Base-by-base conservation (phyloP, 202 grass and related monocot species). In the Carex sylvatica region DNA sequence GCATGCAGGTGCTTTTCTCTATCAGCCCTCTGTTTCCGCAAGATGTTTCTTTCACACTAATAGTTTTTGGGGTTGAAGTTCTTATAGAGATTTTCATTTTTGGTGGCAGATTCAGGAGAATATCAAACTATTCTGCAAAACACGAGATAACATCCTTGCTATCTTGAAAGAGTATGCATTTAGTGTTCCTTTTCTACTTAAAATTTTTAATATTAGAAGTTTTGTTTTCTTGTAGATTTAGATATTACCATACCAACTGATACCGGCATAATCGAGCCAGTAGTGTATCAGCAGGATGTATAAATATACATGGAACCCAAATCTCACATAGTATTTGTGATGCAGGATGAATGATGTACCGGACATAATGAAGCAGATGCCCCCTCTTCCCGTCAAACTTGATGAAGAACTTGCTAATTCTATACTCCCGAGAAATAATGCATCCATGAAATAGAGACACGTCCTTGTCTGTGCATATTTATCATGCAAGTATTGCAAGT, bases 341-440 rank as follows among this genome's bases (percentile, higher is more conserved):
- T 95, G 84, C 89, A 99, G 96, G 72, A 92, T 93, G 82, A 95
- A 79, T 60, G 96, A 99, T 87, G 84, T 89, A 38, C 91, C 96
- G 28, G 96, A 99, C 9, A 92, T 96, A 90, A 99, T 99, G 93
- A 99, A 96, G 89, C 96, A 99, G 87, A 99, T 99, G 96, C 96
- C 96, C 3, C 93, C 93, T 4, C 77, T 99, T 81, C 96, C 96
- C 0, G 92, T 90, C 77, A 93, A 96, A 91, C 85, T 99, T 85
- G 93, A 99, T 40, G 96, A 99, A 85, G 96, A 99, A 6, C 93
- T 99, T 0, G 91, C 90, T 18, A 99, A 96, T 66, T 92, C 93
- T 10, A 78, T 99, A 66, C 88, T 99, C 55, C 96, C 96, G 10
- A 93, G 87, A 82, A 86, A 89, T 54, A 90, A 87, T 62, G 85